Evolutionary conservation across 257 asterid genomes (phyloP).

Genomic region (Oldenlandia corymbosa): DNA sequence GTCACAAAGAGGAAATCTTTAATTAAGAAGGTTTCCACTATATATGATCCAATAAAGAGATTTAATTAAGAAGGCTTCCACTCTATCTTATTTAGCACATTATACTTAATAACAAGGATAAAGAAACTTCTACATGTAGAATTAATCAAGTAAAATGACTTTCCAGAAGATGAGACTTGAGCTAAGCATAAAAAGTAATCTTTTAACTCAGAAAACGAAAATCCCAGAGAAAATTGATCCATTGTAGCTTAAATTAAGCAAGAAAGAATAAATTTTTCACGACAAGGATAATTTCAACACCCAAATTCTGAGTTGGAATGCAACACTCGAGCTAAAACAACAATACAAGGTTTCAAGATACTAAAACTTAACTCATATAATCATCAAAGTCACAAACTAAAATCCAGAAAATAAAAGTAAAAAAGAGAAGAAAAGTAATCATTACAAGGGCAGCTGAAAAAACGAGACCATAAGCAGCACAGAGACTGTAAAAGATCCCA

Average conservation of each 20-base stretch:
- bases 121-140: background rate
- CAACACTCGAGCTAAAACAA: background rate
- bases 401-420: background rate
- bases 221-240: background rate
- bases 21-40: too few relatives aligned
- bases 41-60: too few relatives aligned
- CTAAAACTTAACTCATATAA: background rate
- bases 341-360: background rate
- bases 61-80: too few relatives aligned
- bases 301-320: background rate
- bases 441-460: conserved; percentile 71
- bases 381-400: background rate
- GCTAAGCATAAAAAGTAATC: background rate
- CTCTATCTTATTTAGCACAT: too few relatives aligned
- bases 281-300: background rate
- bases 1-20: too few relatives aligned
- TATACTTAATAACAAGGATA: background rate
- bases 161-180: background rate
- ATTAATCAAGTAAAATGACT: background rate
- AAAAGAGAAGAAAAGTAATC: background rate
- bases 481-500: conserved; percentile 81
- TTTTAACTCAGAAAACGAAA: background rate
- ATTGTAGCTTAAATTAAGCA: background rate
- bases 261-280: background rate
- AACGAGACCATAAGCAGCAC: conserved; percentile 72